Evolutionary conservation across 805 yeast species (phyloP).

Genomic region (Ogataea saltuana): DNA sequence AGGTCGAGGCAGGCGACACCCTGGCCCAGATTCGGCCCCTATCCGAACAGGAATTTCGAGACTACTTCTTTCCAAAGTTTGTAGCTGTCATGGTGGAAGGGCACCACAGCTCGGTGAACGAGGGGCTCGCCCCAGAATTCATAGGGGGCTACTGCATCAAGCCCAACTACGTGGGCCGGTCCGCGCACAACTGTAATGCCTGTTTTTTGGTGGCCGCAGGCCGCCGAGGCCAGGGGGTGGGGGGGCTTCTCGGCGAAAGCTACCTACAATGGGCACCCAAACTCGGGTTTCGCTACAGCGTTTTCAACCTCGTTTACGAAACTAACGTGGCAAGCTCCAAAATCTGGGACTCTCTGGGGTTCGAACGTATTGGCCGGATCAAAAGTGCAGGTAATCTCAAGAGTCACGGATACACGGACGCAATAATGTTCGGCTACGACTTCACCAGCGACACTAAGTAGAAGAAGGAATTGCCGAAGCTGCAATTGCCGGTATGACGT

Average conservation of each 20-base stretch:
- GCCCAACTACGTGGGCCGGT: constrained; percentile 84
- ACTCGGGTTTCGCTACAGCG: constrained; percentile 78
- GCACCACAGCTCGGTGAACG: constrained; percentile 26
- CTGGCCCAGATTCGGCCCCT: constrained; percentile 59
- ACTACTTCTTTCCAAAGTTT: constrained; percentile 69
- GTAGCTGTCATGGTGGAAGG: constrained; percentile 61
- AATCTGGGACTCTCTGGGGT: constrained; percentile 85
- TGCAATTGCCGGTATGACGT: background rate
- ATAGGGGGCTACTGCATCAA: constrained; percentile 80
- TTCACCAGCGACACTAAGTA: too few species aligned
- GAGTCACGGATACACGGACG: constrained; percentile 71
- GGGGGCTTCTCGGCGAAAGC: constrained; percentile 63
- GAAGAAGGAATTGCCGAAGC: too few species aligned
- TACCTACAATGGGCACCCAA: constrained; percentile 74
- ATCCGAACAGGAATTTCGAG: constrained; percentile 50
- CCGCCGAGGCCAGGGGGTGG: constrained; percentile 62
- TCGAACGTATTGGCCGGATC: constrained; percentile 73
- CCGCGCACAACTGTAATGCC: constrained; percentile 85
- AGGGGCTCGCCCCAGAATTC: constrained; percentile 48
- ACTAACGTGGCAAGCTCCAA: constrained; percentile 72
- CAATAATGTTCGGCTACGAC: constrained; percentile 73
- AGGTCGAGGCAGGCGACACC: constrained; percentile 71
- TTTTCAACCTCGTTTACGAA: constrained; percentile 84
- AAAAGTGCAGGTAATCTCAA: constrained; percentile 73
- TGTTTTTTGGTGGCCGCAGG: constrained; percentile 71